These are phyloP conservation scores for Fusarium sp. DNA, from an alignment of 2,329 filamentous ascomycete species.

Conservation along the genomic window DNA sequence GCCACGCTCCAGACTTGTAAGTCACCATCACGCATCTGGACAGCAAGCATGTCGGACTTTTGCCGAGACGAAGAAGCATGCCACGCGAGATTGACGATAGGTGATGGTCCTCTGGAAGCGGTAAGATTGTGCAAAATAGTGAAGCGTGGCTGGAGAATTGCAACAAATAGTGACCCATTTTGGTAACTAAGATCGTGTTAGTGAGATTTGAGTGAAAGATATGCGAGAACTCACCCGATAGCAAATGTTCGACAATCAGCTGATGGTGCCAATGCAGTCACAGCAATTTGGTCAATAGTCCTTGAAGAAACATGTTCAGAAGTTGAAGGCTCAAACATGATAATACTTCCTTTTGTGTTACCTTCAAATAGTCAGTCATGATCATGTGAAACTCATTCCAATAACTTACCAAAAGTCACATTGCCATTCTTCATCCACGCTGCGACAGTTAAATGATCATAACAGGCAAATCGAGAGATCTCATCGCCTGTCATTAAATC, in stretches of 20 bases:
- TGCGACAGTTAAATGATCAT: slow-evolving; percentile 85
- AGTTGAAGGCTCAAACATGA: slow-evolving; percentile 91
- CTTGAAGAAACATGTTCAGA: slow-evolving; percentile 91
- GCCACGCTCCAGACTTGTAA: slow-evolving; percentile 96
- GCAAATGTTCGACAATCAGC: slow-evolving; percentile 94
- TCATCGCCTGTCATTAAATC: slow-evolving; percentile 92
- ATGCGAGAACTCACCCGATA: slow-evolving; percentile 81
- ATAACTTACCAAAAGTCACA: slow-evolving; percentile 86
- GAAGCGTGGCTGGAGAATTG: slow-evolving; percentile 88
- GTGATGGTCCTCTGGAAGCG: slow-evolving; percentile 84
- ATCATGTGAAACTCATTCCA: slow-evolving; percentile 8
- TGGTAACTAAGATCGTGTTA: slow-evolving; percentile 74
- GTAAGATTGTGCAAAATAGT: slow-evolving; percentile 93
- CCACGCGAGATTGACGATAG: slow-evolving; percentile 89
- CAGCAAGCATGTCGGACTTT: slow-evolving; percentile 97
- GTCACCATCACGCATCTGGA: slow-evolving; percentile 91
- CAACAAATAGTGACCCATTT: slow-evolving; percentile 93
- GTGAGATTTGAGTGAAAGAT: background rate
- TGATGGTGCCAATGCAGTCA: slow-evolving; percentile 89
- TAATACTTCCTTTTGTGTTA: slow-evolving; percentile 91
- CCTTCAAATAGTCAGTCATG: slow-evolving; percentile 63
- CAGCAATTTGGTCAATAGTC: slow-evolving; percentile 90
- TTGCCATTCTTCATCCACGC: slow-evolving; percentile 98
- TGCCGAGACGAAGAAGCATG: slow-evolving; percentile 96
- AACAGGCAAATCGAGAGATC: slow-evolving; percentile 90